Conservation (phyloP, 768 basidiomycete species). For the Boletellus emodensis region DNA sequence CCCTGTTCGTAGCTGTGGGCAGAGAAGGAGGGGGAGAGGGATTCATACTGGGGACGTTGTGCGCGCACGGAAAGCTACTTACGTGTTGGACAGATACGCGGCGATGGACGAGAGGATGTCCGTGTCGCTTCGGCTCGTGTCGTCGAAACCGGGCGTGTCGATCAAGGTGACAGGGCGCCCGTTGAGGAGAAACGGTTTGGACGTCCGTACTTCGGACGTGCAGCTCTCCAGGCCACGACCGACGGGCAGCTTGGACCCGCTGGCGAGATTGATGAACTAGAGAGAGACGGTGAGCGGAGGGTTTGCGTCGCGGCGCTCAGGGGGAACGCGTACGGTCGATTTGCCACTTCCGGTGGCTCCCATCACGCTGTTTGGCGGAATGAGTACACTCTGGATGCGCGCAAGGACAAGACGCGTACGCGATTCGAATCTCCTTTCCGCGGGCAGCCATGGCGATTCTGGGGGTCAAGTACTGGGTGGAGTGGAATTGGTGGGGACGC, state of each 20-base stretch:
- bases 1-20: conserved; percentile 30
- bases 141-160: conserved; percentile 63
- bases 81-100: conserved; percentile 34
- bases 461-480: too few species aligned
- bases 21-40: neutral
- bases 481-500: too few species aligned
- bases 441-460: conserved; percentile 21
- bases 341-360: conserved; percentile 35
- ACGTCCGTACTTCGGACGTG: conserved; percentile 43
- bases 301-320: neutral
- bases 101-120: conserved; percentile 51
- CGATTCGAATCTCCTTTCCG: conserved; percentile 31
- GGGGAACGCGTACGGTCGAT: conserved; percentile 27
- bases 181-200: conserved; percentile 43
- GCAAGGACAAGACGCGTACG: conserved; percentile 17
- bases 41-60: too few species aligned
- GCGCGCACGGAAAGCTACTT: neutral
- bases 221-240: conserved; percentile 48
- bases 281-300: neutral
- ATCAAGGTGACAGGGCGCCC: conserved; percentile 45
- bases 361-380: conserved; percentile 27
- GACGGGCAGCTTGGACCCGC: conserved; percentile 45
- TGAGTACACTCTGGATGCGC: neutral
- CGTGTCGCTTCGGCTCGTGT: conserved; percentile 45
- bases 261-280: conserved; percentile 52